phyloP scores from a whole-genome alignment of 192 early-diverging fungal genomes.

The Dissophora globulifera region DNA sequence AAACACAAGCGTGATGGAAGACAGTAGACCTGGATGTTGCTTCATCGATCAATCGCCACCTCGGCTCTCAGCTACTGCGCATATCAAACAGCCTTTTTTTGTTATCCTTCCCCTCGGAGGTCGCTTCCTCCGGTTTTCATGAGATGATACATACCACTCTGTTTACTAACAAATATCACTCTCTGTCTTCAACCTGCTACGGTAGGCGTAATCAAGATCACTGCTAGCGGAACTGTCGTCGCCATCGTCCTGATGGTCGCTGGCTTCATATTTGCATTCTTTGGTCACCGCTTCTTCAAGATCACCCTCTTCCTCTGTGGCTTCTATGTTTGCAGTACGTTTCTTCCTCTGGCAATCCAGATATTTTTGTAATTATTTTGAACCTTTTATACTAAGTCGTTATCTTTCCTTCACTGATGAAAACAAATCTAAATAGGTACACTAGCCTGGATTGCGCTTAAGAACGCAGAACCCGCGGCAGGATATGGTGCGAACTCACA shows the following conservation, averaged over 20 bases:
- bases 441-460: constrained; percentile 63
- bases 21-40: too few relatives aligned
- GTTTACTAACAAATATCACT: background rate
- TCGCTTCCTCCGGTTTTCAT: too few relatives aligned
- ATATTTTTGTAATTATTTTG: too few relatives aligned
- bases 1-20: too few relatives aligned
- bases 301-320: constrained; percentile 82
- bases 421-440: constrained; percentile 29
- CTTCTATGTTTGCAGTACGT: constrained; percentile 72
- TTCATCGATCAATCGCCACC: too few relatives aligned
- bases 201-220: constrained; percentile 21
- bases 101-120: too few relatives aligned
- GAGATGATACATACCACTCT: too few relatives aligned
- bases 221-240: constrained; percentile 50
- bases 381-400: too few relatives aligned
- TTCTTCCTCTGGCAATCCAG: too few relatives aligned
- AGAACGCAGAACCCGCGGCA: constrained; percentile 54
- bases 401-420: background rate
- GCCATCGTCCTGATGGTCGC: constrained; percentile 71
- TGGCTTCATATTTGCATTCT: constrained; percentile 75
- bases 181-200: background rate
- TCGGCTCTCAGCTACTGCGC: too few relatives aligned
- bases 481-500: constrained; percentile 50
- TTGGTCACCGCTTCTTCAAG: constrained; percentile 73
- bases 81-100: too few relatives aligned